These are phyloP conservation scores for Nitzschia putrida DNA, from an alignment of 108 stramenopile genomes.

Conservation along the genomic window DNA sequence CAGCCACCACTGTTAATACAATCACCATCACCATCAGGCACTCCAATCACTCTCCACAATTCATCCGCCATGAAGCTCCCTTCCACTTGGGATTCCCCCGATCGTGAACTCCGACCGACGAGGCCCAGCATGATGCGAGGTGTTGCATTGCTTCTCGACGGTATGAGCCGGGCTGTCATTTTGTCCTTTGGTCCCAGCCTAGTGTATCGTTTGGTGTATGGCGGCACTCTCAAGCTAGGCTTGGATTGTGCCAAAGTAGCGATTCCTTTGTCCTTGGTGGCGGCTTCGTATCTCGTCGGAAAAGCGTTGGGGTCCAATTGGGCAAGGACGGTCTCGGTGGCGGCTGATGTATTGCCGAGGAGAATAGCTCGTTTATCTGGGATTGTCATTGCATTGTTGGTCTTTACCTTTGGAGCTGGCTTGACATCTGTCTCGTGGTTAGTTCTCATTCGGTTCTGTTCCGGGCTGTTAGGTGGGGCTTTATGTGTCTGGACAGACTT, in stretches of 20 bases:
- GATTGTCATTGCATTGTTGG: conserved; percentile 22
- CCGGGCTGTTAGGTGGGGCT: conserved; percentile 19
- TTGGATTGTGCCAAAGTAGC: conserved; percentile 22
- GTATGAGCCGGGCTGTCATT: conserved; percentile 33
- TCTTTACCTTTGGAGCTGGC: conserved; percentile 44
- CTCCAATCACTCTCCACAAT: no score
- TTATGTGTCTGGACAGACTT: conserved; percentile 21
- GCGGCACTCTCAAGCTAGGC: background rate
- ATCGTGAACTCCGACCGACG: background rate
- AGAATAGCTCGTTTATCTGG: conserved; percentile 34
- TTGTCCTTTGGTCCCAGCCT: conserved; percentile 40
- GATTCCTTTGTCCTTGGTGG: conserved; percentile 17
- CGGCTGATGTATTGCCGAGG: conserved; percentile 1
- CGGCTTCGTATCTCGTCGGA: conserved; percentile 24
- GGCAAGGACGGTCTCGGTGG: background rate
- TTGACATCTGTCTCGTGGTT: conserved; percentile 24
- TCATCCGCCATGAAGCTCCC: background rate
- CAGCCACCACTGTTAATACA: no score
- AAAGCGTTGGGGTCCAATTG: conserved; percentile 11
- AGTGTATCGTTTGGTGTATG: conserved; percentile 26
- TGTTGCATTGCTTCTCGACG: conserved; percentile 39
- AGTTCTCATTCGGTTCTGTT: conserved; percentile 31
- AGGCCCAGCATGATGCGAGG: background rate
- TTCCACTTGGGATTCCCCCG: background rate
- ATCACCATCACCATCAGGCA: no score